Conservation (phyloP, 257 asterid species). For the Fraxinus excelsior region DNA sequence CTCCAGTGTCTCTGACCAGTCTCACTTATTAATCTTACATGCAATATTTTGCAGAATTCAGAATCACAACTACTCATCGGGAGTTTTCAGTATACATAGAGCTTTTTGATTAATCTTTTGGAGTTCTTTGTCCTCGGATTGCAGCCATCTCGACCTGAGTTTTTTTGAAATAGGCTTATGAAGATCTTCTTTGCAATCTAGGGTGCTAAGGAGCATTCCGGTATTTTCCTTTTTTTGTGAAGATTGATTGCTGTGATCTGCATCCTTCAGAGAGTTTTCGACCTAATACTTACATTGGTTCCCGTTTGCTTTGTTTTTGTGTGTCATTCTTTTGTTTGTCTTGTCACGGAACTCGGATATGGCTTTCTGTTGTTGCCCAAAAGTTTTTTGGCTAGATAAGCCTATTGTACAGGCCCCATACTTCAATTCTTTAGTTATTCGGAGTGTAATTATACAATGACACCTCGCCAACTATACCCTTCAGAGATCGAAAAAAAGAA, state of each 20-base stretch:
- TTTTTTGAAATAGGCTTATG: conserved; percentile 63
- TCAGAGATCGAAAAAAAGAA: conserved; percentile 43
- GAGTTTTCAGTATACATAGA: conserved; percentile 41
- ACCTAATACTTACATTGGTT: conserved; percentile 50
- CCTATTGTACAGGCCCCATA: conserved; percentile 80
- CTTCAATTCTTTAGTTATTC: conserved; percentile 50
- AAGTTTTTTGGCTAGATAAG: conserved; percentile 59
- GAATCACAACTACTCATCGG: conserved; percentile 34
- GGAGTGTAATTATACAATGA: conserved; percentile 73
- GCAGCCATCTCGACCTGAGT: conserved; percentile 69
- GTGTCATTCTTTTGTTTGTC: conserved; percentile 72
- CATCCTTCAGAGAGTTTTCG: conserved; percentile 42
- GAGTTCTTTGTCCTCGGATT: conserved; percentile 53
- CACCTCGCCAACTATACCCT: conserved; percentile 74
- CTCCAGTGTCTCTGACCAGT: conserved; percentile 82
- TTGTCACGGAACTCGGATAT: conserved; percentile 52
- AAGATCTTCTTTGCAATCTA: conserved; percentile 68
- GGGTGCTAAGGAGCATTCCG: conserved; percentile 75
- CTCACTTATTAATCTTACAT: conserved; percentile 30
- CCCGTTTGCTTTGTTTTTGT: conserved; percentile 40
- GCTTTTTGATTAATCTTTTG: conserved; percentile 37
- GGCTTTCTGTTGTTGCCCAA: conserved; percentile 54
- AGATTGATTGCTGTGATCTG: conserved; percentile 63
- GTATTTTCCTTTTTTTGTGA: conserved; percentile 30
- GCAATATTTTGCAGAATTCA: conserved; percentile 31